phyloP scores from a whole-genome alignment of 2,329 filamentous ascomycete genomes.

The Didymellaceae sp. region DNA sequence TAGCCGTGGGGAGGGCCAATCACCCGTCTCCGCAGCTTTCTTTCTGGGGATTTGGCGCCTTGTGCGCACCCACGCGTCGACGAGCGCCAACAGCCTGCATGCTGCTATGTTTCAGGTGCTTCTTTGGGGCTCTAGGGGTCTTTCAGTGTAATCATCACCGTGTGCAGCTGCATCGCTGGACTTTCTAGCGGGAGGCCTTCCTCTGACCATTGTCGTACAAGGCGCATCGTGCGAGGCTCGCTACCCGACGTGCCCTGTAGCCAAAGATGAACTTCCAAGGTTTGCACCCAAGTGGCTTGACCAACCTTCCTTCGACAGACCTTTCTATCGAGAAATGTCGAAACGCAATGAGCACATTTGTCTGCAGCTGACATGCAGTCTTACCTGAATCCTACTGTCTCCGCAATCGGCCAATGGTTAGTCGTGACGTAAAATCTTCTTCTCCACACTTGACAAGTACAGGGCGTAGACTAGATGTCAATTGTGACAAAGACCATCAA shows the following conservation, averaged over 20 bases:
- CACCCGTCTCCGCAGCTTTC: not conserved
- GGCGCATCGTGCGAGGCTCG: too few species aligned
- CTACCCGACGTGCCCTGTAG: too few species aligned
- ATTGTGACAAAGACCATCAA: slow-evolving; percentile 8
- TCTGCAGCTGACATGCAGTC: not conserved
- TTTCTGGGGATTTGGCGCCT: slow-evolving; percentile 10
- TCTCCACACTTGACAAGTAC: slow-evolving; percentile 7
- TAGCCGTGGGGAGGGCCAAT: slow-evolving; percentile 1
- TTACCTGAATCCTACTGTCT: not conserved
- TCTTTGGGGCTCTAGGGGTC: not conserved
- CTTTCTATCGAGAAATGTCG: too few species aligned
- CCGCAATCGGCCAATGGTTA: not conserved
- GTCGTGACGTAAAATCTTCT: too few species aligned
- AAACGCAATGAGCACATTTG: not conserved
- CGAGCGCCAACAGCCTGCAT: slow-evolving; percentile 1
- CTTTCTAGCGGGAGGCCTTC: too few species aligned
- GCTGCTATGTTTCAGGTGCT: not conserved
- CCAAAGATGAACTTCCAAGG: too few species aligned
- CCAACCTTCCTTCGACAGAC: not conserved
- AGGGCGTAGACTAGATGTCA: slow-evolving; percentile 10
- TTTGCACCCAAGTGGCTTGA: not conserved
- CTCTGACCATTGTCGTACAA: too few species aligned
- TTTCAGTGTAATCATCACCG: not conserved
- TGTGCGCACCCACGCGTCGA: not conserved
- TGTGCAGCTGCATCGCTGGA: too few species aligned